phyloP scores from a whole-genome alignment of 345 rosid genomes.

The Toxicodendron radicans region DNA sequence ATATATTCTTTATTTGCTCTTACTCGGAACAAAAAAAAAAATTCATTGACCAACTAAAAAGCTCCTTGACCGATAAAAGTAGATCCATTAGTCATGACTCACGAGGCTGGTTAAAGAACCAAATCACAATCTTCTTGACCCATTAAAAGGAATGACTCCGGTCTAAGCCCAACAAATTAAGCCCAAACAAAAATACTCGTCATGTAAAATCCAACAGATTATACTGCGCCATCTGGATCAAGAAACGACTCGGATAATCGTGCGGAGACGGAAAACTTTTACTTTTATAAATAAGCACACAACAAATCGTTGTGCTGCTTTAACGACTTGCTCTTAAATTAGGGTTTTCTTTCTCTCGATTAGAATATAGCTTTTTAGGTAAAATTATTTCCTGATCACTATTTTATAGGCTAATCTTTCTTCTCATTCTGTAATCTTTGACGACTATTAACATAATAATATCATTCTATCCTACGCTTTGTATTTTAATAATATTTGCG shows the following conservation, averaged over 20 bases:
- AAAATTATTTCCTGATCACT: not conserved
- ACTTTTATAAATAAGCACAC: not conserved
- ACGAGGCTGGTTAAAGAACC: no score
- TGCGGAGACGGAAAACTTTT: not conserved
- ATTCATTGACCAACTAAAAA: no score
- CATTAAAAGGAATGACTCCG: not conserved
- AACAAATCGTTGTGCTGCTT: no score
- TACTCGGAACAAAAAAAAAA: no score
- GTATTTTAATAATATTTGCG: not conserved
- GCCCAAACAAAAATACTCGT: not conserved
- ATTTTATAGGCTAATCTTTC: not conserved
- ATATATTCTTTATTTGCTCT: no score
- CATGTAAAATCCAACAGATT: constrained; percentile 4
- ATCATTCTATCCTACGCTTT: not conserved
- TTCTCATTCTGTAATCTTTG: no score
- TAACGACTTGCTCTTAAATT: not conserved
- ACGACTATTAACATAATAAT: not conserved
- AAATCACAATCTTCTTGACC: not conserved
- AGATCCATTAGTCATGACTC: no score
- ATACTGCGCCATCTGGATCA: not conserved
- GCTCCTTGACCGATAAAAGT: no score
- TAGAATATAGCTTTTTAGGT: constrained; percentile 10
- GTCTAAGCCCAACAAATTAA: not conserved
- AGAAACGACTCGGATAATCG: not conserved
- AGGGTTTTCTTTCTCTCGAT: constrained; percentile 9